phyloP scores from a whole-genome alignment of 371 early-diverging fungal species.

The Capillidium rhysosporum region DNA sequence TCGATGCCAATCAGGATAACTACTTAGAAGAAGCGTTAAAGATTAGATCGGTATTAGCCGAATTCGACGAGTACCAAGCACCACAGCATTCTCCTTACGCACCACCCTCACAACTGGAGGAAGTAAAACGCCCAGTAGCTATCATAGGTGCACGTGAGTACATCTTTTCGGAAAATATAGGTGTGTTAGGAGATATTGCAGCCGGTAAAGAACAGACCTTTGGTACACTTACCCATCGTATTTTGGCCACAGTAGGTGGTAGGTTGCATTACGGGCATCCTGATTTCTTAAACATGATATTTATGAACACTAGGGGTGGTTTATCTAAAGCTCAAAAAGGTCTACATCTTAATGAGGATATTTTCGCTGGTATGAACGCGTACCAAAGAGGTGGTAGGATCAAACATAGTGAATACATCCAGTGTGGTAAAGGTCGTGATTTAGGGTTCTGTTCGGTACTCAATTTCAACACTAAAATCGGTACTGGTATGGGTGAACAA shows the following conservation, averaged over 20 bases:
- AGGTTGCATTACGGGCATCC: constrained; percentile 82
- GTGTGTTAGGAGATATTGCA: constrained; percentile 74
- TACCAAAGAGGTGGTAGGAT: constrained; percentile 68
- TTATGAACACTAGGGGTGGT: constrained; percentile 75
- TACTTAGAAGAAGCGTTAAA: constrained; percentile 78
- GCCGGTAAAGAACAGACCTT: constrained; percentile 83
- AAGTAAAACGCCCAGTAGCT: constrained; percentile 45
- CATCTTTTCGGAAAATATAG: constrained; percentile 76
- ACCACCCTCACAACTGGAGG: background rate
- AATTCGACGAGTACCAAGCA: constrained; percentile 58
- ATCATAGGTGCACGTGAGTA: constrained; percentile 83
- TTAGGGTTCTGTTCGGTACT: constrained; percentile 77
- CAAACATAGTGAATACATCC: constrained; percentile 81
- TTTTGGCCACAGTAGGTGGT: constrained; percentile 69
- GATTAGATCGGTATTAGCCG: constrained; percentile 65
- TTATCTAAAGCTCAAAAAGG: constrained; percentile 83
- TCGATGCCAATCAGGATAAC: constrained; percentile 87
- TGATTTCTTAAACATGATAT: constrained; percentile 74
- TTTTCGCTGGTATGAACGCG: constrained; percentile 82
- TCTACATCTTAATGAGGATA: constrained; percentile 81
- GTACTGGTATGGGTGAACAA: constrained; percentile 86
- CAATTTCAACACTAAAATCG: constrained; percentile 78
- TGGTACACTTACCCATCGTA: constrained; percentile 71
- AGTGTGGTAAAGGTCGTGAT: constrained; percentile 86
- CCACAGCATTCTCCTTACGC: constrained; percentile 13